phyloP scores from a whole-genome alignment of 2,329 filamentous ascomycete genomes.

The Neonectria magnoliae region DNA sequence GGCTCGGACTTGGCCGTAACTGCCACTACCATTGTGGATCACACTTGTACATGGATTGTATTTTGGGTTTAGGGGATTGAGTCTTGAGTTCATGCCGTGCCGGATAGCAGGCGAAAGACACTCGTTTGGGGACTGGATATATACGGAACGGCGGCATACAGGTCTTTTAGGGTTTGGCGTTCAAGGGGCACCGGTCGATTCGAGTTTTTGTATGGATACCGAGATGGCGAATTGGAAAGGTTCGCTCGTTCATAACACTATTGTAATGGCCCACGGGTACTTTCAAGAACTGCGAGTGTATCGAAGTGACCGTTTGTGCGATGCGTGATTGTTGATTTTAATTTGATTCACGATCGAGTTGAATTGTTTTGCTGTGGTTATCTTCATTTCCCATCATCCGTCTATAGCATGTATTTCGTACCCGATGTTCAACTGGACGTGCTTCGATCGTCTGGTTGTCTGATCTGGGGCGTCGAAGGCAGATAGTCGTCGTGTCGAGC shows the following conservation, averaged over 20 bases:
- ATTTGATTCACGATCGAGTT: background rate
- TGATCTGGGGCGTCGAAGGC: no score
- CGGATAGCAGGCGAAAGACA: constrained; percentile 27
- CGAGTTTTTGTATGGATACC: constrained; percentile 23
- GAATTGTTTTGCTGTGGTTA: background rate
- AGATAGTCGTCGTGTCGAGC: background rate
- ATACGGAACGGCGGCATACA: constrained; percentile 32
- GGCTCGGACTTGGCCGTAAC: constrained; percentile 62
- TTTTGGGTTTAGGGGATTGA: constrained; percentile 27
- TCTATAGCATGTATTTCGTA: constrained; percentile 1
- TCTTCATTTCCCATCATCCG: background rate
- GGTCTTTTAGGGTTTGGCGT: constrained; percentile 33
- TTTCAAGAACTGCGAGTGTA: background rate
- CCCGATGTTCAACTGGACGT: background rate
- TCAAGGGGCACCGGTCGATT: constrained; percentile 19
- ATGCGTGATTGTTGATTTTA: constrained; percentile 9
- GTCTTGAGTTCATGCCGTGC: constrained; percentile 28
- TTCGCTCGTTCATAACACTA: constrained; percentile 17
- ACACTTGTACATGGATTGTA: constrained; percentile 28
- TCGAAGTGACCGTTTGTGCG: background rate
- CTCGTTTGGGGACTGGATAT: constrained; percentile 39
- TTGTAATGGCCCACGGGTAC: constrained; percentile 20
- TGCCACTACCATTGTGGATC: constrained; percentile 6
- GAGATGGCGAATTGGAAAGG: constrained; percentile 2
- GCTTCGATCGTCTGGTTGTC: background rate